Conservation (phyloP, 163 green algal species). For the Scenedesmus sp. region DNA sequence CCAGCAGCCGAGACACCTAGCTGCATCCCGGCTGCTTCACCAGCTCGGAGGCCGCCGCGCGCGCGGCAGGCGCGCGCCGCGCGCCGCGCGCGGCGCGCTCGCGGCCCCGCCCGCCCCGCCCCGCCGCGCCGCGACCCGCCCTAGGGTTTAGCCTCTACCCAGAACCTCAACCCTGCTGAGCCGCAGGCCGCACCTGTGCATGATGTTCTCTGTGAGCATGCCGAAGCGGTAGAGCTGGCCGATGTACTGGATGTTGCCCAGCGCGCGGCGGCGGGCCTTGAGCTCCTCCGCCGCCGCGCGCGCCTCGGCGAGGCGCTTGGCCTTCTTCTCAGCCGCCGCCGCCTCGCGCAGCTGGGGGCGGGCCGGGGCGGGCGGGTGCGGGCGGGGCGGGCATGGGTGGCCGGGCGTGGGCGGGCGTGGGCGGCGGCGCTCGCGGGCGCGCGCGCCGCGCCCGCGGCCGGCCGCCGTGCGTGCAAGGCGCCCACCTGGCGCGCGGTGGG, state of each 20-base stretch:
- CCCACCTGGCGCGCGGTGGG: background rate
- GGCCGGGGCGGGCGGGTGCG: background rate
- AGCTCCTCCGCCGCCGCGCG: constrained; percentile 61
- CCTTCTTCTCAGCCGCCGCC: constrained; percentile 42
- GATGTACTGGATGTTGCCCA: constrained; percentile 99
- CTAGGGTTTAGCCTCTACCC: too few relatives aligned
- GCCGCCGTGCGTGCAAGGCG: too few relatives aligned
- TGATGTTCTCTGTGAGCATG: constrained; percentile 95
- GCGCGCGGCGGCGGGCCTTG: constrained; percentile 81
- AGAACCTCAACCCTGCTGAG: too few relatives aligned
- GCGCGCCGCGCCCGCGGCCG: background rate
- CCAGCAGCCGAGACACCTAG: too few relatives aligned
- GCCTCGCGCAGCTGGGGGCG: constrained; percentile 4
- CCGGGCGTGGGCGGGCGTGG: background rate
- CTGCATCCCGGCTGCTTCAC: too few relatives aligned
- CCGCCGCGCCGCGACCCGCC: background rate
- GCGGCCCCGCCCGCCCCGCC: too few relatives aligned
- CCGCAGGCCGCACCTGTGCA: constrained; percentile 79
- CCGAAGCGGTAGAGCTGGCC: constrained; percentile 88
- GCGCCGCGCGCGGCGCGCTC: too few relatives aligned
- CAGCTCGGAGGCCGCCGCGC: too few relatives aligned
- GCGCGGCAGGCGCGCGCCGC: too few relatives aligned
- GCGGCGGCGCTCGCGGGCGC: background rate
- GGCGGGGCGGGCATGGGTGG: background rate
- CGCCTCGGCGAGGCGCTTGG: constrained; percentile 39